Evolutionary conservation across 2,329 filamentous ascomycete genomes (phyloP).

Genomic region (Sporothrix variecibatus): DNA sequence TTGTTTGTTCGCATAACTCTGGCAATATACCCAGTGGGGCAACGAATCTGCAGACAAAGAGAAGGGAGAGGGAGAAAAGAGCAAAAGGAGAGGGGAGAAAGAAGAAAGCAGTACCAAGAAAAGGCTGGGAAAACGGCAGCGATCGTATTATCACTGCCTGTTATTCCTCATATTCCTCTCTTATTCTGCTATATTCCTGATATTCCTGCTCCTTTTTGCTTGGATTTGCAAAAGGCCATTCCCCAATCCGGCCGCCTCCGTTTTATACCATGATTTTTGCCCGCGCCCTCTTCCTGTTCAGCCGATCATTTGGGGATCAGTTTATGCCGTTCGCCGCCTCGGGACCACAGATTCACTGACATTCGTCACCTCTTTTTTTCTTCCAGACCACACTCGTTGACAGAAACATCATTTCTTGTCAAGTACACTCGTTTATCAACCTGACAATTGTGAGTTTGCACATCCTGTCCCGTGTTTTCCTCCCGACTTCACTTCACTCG

Average conservation of each 20-base stretch:
- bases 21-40: conserved; percentile 21
- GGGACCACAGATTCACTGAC: conserved; percentile 31
- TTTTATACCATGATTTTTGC: conserved; percentile 7
- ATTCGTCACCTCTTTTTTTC: conserved; percentile 8
- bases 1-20: conserved; percentile 20
- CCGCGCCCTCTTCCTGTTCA: conserved; percentile 23
- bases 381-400: conserved; percentile 52
- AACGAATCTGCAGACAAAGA: conserved; percentile 12
- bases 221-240: conserved; percentile 2
- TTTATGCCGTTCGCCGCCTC: conserved; percentile 34
- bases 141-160: conserved; percentile 16
- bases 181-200: background rate
- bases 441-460: conserved; percentile 50
- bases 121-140: conserved; percentile 5
- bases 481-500: background rate
- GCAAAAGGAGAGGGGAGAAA: background rate
- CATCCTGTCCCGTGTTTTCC: background rate
- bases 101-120: conserved; percentile 6
- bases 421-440: conserved; percentile 60
- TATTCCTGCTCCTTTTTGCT: conserved; percentile 1
- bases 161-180: conserved; percentile 11
- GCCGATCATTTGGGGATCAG: conserved; percentile 38
- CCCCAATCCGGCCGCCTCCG: conserved; percentile 24
- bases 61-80: background rate
- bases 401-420: conserved; percentile 46